Evolutionary conservation across 2,329 filamentous ascomycete genomes (phyloP).

Genomic region (Pseudogymnoascus verrucosus): DNA sequence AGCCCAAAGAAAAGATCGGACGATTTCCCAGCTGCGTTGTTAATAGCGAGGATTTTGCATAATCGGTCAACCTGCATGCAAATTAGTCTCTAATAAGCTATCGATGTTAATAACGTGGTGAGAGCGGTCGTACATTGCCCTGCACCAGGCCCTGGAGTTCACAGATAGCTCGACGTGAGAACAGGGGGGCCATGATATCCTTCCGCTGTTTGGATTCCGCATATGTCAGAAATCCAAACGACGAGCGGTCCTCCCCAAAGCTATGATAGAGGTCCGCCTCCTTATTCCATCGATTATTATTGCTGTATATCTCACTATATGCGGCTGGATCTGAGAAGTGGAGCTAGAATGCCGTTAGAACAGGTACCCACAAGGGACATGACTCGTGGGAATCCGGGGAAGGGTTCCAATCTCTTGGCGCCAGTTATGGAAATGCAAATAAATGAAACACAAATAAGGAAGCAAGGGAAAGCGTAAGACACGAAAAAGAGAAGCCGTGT

Average conservation of each 20-base stretch:
- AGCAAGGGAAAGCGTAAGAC: neutral
- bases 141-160: conserved; percentile 30
- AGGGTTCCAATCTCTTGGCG: neutral
- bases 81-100: neutral
- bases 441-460: neutral
- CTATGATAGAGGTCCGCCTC: conserved; percentile 31
- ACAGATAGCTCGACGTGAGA: conserved; percentile 33
- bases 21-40: conserved; percentile 20
- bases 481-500: neutral
- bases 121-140: conserved; percentile 24
- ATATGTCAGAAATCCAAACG: conserved; percentile 34
- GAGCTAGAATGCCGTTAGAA: conserved; percentile 24
- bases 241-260: conserved; percentile 35
- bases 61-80: conserved; percentile 25
- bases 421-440: neutral
- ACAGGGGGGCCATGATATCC: conserved; percentile 34
- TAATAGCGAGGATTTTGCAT: conserved; percentile 24
- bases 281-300: conserved; percentile 35
- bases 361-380: neutral
- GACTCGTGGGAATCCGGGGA: neutral
- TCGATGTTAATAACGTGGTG: neutral
- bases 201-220: conserved; percentile 33
- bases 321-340: conserved; percentile 35
- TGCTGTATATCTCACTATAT: conserved; percentile 37
- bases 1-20: conserved; percentile 28